A percentile compares a stretch with the other conserved stretches of the same genome.
phyloP scores from a whole-genome alignment of 2,329 filamentous ascomycete genomes.

The Penicillium sp. region DNA sequence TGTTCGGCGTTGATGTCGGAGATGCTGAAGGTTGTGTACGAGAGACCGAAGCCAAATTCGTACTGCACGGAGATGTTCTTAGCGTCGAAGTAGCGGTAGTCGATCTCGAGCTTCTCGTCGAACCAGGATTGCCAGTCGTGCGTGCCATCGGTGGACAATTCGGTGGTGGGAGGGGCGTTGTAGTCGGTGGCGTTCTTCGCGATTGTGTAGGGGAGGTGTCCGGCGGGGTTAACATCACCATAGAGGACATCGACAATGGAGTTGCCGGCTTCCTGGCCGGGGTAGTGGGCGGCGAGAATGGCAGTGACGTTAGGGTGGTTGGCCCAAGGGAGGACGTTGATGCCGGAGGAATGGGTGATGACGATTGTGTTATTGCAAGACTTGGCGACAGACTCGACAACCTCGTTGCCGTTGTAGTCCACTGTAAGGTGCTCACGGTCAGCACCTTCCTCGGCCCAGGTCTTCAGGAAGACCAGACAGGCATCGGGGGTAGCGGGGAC shows the following conservation, averaged over 20 bases:
- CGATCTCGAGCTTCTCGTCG: constrained; percentile 18
- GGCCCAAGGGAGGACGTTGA: constrained; percentile 49
- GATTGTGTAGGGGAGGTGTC: constrained; percentile 78
- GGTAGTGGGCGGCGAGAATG: constrained; percentile 78
- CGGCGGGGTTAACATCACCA: constrained; percentile 73
- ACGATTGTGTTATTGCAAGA: constrained; percentile 80
- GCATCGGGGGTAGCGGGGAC: constrained; percentile 32
- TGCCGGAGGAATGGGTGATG: constrained; percentile 74
- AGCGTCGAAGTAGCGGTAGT: constrained; percentile 23
- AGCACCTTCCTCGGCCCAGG: constrained; percentile 76
- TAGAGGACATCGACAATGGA: constrained; percentile 77
- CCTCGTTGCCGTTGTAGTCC: constrained; percentile 74
- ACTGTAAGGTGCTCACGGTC: constrained; percentile 58
- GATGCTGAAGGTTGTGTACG: constrained; percentile 68
- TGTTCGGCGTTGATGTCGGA: constrained; percentile 53
- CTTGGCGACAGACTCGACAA: constrained; percentile 72
- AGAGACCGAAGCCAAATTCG: constrained; percentile 58
- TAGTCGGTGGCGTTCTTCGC: constrained; percentile 66
- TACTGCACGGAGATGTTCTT: constrained; percentile 17
- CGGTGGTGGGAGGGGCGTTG: constrained; percentile 38
- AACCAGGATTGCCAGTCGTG: constrained; percentile 16
- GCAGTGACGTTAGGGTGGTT: constrained; percentile 53
- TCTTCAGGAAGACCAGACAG: constrained; percentile 77
- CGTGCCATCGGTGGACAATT: constrained; percentile 9
- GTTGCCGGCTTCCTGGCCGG: constrained; percentile 81